Percentiles rank a stretch among this genome's conserved stretches.
These are phyloP conservation scores for Psidium guajava DNA, from an alignment of 345 rosid species.

Conservation along the genomic window DNA sequence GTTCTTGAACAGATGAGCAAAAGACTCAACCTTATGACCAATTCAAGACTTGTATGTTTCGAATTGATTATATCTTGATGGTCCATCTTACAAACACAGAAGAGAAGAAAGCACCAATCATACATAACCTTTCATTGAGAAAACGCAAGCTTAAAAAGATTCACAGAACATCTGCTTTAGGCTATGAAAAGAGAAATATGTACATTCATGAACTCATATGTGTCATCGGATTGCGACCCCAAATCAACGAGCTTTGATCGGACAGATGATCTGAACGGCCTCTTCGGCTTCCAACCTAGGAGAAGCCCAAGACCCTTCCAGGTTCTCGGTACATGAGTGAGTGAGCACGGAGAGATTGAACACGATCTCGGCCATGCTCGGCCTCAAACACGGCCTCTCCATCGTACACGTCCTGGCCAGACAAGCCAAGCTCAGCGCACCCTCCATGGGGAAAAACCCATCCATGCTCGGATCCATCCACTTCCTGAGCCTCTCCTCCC, in stretches of 20 bases:
- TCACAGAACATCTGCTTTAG: neutral
- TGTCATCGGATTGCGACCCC: neutral
- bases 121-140: neutral
- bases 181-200: neutral
- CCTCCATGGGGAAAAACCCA: slow-evolving; percentile 31
- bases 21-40: neutral
- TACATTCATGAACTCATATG: neutral
- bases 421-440: slow-evolving; percentile 32
- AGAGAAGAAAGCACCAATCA: neutral
- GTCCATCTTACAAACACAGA: neutral
- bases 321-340: slow-evolving; percentile 20
- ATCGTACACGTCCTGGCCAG: slow-evolving; percentile 41
- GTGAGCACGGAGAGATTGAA: slow-evolving; percentile 39
- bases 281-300: slow-evolving; percentile 25
- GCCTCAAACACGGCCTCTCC: slow-evolving; percentile 38
- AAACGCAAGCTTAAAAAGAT: neutral
- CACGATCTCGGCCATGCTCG: slow-evolving; percentile 56
- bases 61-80: neutral
- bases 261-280: slow-evolving; percentile 16
- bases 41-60: neutral
- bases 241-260: slow-evolving; percentile 35
- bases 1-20: neutral
- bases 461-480: slow-evolving; percentile 54
- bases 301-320: slow-evolving; percentile 28
- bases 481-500: slow-evolving; percentile 22